phyloP scores from a whole-genome alignment of 2,329 filamentous ascomycete genomes.

The Fusarium sublunatum region DNA sequence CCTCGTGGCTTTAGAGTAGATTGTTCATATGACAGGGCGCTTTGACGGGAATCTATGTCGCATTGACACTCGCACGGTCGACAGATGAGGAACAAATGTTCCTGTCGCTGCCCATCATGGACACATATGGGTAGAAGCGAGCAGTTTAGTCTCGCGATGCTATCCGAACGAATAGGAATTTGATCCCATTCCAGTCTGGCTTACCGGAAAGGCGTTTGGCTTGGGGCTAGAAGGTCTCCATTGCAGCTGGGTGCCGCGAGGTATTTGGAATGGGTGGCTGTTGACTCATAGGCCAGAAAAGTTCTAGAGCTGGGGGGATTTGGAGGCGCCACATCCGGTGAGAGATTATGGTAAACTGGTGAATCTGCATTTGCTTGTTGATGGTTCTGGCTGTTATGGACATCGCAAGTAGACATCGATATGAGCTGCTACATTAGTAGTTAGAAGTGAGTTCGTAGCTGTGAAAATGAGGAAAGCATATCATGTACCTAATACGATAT shows the following conservation, averaged over 20 bases:
- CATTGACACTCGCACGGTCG: no score
- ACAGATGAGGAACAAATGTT: constrained; percentile 9
- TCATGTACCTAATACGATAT: no score
- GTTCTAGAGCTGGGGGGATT: constrained; percentile 3
- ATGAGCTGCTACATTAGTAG: no score
- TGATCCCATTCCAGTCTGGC: constrained; percentile 1
- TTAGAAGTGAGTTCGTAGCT: no score
- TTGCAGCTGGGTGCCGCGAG: background rate
- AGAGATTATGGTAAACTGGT: background rate
- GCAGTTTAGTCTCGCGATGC: constrained; percentile 1
- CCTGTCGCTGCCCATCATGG: background rate
- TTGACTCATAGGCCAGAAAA: constrained; percentile 9
- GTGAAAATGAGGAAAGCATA: no score
- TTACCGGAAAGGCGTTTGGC: background rate
- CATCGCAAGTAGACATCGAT: no score
- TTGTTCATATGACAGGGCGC: background rate
- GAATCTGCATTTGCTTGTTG: no score
- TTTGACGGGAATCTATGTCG: background rate
- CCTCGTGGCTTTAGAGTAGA: background rate
- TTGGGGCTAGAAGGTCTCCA: background rate
- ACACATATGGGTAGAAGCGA: no score
- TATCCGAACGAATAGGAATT: background rate
- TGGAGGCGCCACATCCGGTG: background rate
- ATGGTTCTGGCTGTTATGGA: no score
- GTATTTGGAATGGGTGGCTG: background rate